These are phyloP conservation scores for Phialocephala sp. DNA, from an alignment of 2,329 filamentous ascomycete genomes.

Conservation along the genomic window DNA sequence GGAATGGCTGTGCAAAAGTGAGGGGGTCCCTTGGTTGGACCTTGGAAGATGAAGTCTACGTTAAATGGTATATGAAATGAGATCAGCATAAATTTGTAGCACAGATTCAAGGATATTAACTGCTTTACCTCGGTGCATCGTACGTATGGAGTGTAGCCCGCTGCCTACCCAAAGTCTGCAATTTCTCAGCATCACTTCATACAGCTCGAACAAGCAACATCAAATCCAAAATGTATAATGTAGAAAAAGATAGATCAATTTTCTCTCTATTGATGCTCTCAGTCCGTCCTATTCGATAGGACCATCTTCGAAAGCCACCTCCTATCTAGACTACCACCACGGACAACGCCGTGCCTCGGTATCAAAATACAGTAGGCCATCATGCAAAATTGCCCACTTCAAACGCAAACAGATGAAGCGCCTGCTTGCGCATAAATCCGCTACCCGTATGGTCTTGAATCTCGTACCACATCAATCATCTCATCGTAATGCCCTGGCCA, in stretches of 20 bases:
- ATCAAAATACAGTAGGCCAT: conserved; percentile 4
- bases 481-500: not conserved
- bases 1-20: too few species aligned
- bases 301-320: not conserved
- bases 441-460: too few species aligned
- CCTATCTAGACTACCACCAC: not conserved
- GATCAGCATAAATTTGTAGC: too few species aligned
- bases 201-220: not conserved
- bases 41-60: too few species aligned
- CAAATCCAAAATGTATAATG: not conserved
- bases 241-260: not conserved
- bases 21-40: too few species aligned
- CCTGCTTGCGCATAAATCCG: not conserved
- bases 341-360: not conserved
- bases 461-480: conserved; percentile 2
- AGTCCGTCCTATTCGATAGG: not conserved
- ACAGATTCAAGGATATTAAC: too few species aligned
- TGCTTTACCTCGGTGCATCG: too few species aligned
- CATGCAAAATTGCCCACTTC: not conserved
- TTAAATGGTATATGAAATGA: too few species aligned
- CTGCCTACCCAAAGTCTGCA: too few species aligned
- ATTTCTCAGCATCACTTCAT: not conserved
- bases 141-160: too few species aligned
- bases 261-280: conserved; percentile 1
- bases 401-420: not conserved